Base-by-base conservation (phyloP, 2,329 filamentous ascomycete species). In the Ophiostoma sp. region DNA sequence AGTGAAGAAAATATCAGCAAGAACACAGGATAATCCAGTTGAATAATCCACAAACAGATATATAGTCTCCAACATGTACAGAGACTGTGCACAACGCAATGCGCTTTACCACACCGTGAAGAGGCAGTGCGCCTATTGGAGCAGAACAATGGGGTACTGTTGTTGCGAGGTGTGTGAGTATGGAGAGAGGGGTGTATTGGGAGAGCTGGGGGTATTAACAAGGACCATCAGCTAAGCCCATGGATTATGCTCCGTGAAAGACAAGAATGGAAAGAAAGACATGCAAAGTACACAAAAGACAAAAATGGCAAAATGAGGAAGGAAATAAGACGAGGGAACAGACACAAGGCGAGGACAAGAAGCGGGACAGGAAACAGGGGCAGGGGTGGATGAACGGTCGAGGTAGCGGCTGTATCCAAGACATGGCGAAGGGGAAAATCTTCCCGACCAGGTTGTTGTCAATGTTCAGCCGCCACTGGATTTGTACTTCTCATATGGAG, bases 381-480 rank as follows among this genome's bases (percentile, higher is more conserved):
- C 36, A 70, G 71, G 71, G 63, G 59, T 63, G 19, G 22, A 71
- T 39, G 33, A 28, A 45, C 31, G 70, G 42, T 31, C 11, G 36
- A 48, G 61, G 75, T 75, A 77, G 73, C 73, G 74, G 73, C 75
- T 77, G 75, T 78, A 33, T 48, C 69, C 69, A 71, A 63, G 55
- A 48, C 69, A 71, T 63, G 69, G 69, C 39, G 48, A 48, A 61
- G 69, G 36, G 22, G 52, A 45, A 33, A 55, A 59, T 61, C 33
- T 33, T 33, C 33, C 69, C 50, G 77, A 76, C 77, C 76, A 76
- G 75, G 74, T 77, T 75, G 75, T 76, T 74, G 75, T 75, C 74
- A 74, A 66, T 77, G 69, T 76, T 78, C 78, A 78, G 78, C 78
- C 76, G 77, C 77, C 73, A 76, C 73, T 66, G 74, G 74, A 68